phyloP scores from a whole-genome alignment of 148 eudicot species.

The Vaccinium darrowii region DNA sequence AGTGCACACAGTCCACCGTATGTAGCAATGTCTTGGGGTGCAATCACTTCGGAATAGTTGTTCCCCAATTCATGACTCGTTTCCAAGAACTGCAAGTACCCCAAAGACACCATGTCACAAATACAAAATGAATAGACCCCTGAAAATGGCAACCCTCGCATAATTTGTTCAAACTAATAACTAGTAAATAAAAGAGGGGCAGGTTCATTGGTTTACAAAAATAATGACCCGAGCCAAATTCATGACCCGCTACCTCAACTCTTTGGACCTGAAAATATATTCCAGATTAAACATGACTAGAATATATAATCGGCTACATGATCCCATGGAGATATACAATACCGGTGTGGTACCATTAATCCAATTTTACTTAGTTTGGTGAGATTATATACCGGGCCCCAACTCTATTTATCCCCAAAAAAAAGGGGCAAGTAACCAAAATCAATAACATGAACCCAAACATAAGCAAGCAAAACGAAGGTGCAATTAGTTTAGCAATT shows the following conservation, averaged over 20 bases:
- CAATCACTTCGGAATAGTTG: conserved; percentile 84
- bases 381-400: neutral
- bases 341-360: neutral
- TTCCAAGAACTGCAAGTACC: conserved; percentile 75
- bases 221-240: too few relatives aligned
- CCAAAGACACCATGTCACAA: conserved; percentile 11
- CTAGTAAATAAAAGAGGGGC: neutral
- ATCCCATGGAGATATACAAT: too few relatives aligned
- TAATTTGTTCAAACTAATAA: neutral
- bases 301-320: too few relatives aligned
- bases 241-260: too few relatives aligned
- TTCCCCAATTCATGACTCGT: conserved; percentile 78
- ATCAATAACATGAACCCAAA: neutral
- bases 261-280: too few relatives aligned
- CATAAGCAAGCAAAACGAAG: neutral
- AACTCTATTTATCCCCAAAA: neutral
- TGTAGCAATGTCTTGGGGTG: conserved; percentile 93
- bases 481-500: neutral
- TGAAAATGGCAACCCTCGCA: neutral
- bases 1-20: conserved; percentile 99
- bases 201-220: too few relatives aligned
- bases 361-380: neutral
- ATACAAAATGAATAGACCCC: neutral
- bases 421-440: neutral
- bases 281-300: too few relatives aligned